Conservation (phyloP, 192 early-diverging fungal genomes). For the Chytriomyces sp. region DNA sequence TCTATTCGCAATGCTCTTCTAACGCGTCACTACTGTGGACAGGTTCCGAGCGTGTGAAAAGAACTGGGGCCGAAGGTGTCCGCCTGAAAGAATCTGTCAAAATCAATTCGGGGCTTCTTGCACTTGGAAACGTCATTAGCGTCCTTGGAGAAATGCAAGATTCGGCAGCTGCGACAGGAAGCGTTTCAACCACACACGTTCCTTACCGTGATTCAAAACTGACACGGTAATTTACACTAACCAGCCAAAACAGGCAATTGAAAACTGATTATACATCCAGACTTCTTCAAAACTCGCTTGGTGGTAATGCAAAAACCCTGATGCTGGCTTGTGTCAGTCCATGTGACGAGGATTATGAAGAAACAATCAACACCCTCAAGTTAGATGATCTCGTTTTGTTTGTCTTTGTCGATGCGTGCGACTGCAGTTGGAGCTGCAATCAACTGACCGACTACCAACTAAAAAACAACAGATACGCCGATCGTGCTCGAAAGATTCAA, state of each 20-base stretch:
- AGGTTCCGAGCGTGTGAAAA: slow-evolving; percentile 81
- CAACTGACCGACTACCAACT: background rate
- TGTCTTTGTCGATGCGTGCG: background rate
- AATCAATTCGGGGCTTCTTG: slow-evolving; percentile 93
- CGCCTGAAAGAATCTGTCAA: slow-evolving; percentile 62
- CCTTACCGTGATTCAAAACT: slow-evolving; percentile 97
- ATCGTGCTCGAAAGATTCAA: slow-evolving; percentile 59
- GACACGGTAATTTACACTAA: slow-evolving; percentile 53
- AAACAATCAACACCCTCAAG: slow-evolving; percentile 94
- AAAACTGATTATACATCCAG: slow-evolving; percentile 19
- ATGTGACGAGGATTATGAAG: slow-evolving; percentile 79
- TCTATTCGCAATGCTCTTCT: too few relatives aligned
- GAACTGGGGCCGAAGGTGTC: slow-evolving; percentile 66
- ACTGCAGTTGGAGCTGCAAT: background rate
- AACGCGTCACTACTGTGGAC: background rate
- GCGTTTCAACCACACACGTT: slow-evolving; percentile 57
- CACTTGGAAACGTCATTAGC: slow-evolving; percentile 96
- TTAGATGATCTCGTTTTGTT: slow-evolving; percentile 47
- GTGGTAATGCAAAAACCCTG: slow-evolving; percentile 77
- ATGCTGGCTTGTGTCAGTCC: slow-evolving; percentile 68
- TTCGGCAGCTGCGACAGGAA: background rate
- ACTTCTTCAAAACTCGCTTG: slow-evolving; percentile 69
- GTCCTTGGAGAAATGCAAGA: slow-evolving; percentile 73
- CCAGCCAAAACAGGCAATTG: background rate
- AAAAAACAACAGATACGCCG: slow-evolving; percentile 42